These are phyloP conservation scores for Spizellomyces punctatus DNA, from an alignment of 192 early-diverging fungal species.

Conservation along the genomic window DNA sequence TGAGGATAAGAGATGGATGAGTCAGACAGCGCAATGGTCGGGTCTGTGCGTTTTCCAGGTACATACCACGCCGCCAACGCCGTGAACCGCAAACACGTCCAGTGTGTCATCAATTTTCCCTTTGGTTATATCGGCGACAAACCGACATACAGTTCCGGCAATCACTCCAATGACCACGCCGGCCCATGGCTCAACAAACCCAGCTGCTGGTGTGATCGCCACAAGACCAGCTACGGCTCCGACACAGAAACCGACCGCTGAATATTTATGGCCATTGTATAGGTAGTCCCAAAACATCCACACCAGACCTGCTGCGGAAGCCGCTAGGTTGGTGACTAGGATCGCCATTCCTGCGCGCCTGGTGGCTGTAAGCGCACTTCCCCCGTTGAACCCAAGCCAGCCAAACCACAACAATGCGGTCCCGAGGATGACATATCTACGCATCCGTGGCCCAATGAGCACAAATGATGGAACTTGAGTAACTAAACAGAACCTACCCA, in stretches of 20 bases:
- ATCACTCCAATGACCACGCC: slow-evolving; percentile 76
- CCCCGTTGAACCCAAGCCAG: slow-evolving; percentile 89
- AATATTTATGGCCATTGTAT: slow-evolving; percentile 67
- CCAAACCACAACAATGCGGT: slow-evolving; percentile 87
- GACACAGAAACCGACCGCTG: slow-evolving; percentile 83
- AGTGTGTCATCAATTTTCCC: slow-evolving; percentile 53
- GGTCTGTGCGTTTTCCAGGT: too few species aligned
- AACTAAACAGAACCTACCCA: slow-evolving; percentile 19
- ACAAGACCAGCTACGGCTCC: slow-evolving; percentile 90
- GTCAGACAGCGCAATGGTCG: too few species aligned
- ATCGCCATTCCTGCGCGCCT: slow-evolving; percentile 75
- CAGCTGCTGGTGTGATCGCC: slow-evolving; percentile 83
- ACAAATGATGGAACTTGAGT: too few species aligned
- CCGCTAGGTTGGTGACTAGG: slow-evolving; percentile 75
- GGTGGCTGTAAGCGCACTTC: slow-evolving; percentile 70
- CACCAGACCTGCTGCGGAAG: slow-evolving; percentile 66
- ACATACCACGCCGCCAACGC: slow-evolving; percentile 25
- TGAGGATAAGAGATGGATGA: too few species aligned
- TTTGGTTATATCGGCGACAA: slow-evolving; percentile 53
- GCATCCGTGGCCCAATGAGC: too few species aligned
- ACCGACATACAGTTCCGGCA: slow-evolving; percentile 63
- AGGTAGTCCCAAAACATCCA: slow-evolving; percentile 77
- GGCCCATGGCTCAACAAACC: slow-evolving; percentile 72
- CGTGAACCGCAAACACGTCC: slow-evolving; percentile 85
- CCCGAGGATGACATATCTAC: slow-evolving; percentile 75